Evolutionary conservation across 2,329 filamentous ascomycete species (phyloP), one percentile per base, ranked within the genome.

Genomic region (Mollisia scopiformis): DNA sequence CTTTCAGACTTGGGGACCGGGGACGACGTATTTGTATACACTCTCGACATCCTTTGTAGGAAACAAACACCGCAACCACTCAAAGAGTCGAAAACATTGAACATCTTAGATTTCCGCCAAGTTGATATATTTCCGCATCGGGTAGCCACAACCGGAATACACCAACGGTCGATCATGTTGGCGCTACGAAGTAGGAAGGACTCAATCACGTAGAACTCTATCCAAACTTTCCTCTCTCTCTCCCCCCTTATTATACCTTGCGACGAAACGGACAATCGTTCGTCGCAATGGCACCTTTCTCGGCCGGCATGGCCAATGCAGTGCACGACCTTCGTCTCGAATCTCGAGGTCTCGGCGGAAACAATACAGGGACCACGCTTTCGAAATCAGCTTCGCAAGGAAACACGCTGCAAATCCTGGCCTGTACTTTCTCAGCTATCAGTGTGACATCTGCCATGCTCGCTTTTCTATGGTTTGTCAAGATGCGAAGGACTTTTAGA

Each of bases 401-500:
- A 39, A 64, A 67, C 27, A 63, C 61, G 2, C 61, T 72, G 50
- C 74, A 73, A 66, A 68, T 61, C 58, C 57, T 74, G 59, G 70
- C 73, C 10, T 67, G 80, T 54, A 72, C 75, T 39, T 76, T 75
- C 59, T 68, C 81, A 8, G 75, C 81, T 0, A 67, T 87, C 65
- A 91, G 88, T 67, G 76, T 91, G 31, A 56, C 81, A 2, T 79
- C 84, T 11, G 83, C 82, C 0, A 68, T 86, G 6, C 71, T 84
- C 30, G 81, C 86, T 2, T 82, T 89, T 41, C 90, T 88, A 75
- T 92, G 88, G 87, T 92, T 93, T 71, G 78, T 85, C 59, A 82
- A 85, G 63, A 93, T 93, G 88, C 82, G 85, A 66, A 83, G 89
- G 69, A 87, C 83, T 64, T 93, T 93, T 73, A 84, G 90, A 49